Base-by-base conservation (phyloP, 2,329 filamentous ascomycete genomes). In the Verticillium nonalfalfae region DNA sequence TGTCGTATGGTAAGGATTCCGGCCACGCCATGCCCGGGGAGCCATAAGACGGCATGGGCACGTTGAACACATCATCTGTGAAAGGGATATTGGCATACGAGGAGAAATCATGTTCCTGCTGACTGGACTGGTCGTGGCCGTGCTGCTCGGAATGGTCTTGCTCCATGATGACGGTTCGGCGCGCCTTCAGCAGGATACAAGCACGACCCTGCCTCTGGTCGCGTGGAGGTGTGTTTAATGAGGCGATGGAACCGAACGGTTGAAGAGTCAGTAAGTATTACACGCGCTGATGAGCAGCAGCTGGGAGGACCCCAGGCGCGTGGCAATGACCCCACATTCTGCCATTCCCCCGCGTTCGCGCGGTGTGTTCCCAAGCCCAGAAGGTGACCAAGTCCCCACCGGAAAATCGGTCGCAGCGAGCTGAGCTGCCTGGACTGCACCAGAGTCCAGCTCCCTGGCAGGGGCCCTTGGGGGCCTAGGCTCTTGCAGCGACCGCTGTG, bases 11-110 rank as follows among this genome's bases (percentile, higher is more conserved):
- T n/a, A 64, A 62, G 15, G 62, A 64, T 40, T 65, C 62, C n/a
- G 64, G 61, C 64, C 64, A 65, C 31, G 64, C 59, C 59, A 65
- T 58, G 56, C 62, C 64, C 18, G 64, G 62, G n/a, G 64, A 62
- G 7, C 64, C 64, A 40, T 62, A 65, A 10, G 64, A 63, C 26
- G 62, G 57, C n/a, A 62, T 59, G 31, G 62, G 59, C 15, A 59
- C 56, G 56, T 58, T 57, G 39, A 61, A 64, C 3, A 64, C 18
- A 35, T 62, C 62, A 15, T 54, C n/a, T 9, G 40, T 45, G 34
- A 59, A 59, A 33, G 58, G 39, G 18, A 38, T 33, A 14, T 52
- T 33, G 10, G 40, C 38, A 21, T 56, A 56, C 7, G 54, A 18
- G 14, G 26, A 59, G 40, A 31, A 59, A 13, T 59, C 40, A 21